Base-by-base conservation (phyloP, 441 rosid species). In the Melastoma candidum region DNA sequence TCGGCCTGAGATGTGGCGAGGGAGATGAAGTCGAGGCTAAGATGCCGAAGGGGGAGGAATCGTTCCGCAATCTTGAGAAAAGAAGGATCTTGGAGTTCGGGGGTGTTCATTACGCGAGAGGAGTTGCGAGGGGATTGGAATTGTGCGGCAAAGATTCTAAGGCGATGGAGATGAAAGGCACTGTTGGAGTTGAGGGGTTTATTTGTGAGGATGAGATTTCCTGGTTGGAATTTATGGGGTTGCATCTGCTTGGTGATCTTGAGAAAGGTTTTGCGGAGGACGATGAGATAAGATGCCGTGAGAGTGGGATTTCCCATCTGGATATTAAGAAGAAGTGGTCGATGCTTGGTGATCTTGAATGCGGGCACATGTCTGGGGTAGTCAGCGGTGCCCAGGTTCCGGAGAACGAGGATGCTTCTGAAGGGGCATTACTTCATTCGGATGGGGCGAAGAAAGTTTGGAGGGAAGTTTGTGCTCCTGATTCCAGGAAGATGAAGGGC, bases 321-420 rank as follows among this genome's bases (percentile, higher is more conserved):
- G 36, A 29, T 3, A 3, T 6, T 6, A 32, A 75, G 62, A 86
- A 86, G 81, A 77, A 63, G 69, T 69, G 71, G 63, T 48, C 22
- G 22, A 17, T 72, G 44, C 66, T 78, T 76, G 67, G 64, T 41
- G 84, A 74, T 52, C 64, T 85, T 68, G 89, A 79, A 70, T 63
- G 39, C 22, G 86, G 85, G 9, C 49, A 68, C 2, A 53, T 78
- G 17, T 77, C 77, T 62, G 67, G 53, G 49, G 75, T 54, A 55
- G 10, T 41, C 39, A 27, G 29, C 47, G 11, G 29, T 44, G 27
- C 51, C 49, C 50, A 12, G 26, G 46, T 12, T 14, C 12, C 24
- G 48, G 26, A 6, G 47, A 9, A 26, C 12, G 49, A 27, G 56
- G 3, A 5, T 12, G 17, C 22, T 11, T 13, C 4, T 26, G 46